Evolutionary conservation across 2,329 filamentous ascomycete genomes (phyloP).

Genomic region (Rutstroemia sp.): DNA sequence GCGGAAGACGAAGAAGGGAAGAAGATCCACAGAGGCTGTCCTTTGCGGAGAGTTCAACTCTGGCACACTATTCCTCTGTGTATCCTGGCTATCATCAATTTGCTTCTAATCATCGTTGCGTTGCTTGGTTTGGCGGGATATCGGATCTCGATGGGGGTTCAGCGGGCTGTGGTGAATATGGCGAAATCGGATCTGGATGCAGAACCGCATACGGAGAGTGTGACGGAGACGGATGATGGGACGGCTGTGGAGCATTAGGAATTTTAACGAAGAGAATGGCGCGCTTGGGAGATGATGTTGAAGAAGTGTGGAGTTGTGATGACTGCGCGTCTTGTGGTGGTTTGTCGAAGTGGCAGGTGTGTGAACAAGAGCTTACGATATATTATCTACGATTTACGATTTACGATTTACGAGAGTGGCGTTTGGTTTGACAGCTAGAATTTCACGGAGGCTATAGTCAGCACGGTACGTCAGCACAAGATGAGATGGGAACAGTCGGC

Average conservation of each 20-base stretch:
- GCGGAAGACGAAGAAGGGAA: slow-evolving; percentile 10
- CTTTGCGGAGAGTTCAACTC: slow-evolving; percentile 22
- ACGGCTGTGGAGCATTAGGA: not conserved
- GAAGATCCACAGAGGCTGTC: slow-evolving; percentile 14
- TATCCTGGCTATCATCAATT: slow-evolving; percentile 23
- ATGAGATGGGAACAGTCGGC: not conserved
- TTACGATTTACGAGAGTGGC: not conserved
- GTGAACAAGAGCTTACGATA: not conserved
- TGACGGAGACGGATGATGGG: slow-evolving; percentile 7
- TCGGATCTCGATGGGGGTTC: slow-evolving; percentile 16
- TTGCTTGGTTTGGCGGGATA: slow-evolving; percentile 24
- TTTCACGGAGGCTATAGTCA: not conserved
- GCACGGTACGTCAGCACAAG: not conserved
- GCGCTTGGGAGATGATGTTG: not conserved
- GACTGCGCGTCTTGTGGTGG: not conserved
- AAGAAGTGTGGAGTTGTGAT: not conserved
- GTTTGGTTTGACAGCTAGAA: not conserved
- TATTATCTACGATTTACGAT: too few species aligned
- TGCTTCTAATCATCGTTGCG: slow-evolving; percentile 22
- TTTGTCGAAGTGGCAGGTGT: not conserved
- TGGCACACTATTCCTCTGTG: slow-evolving; percentile 27
- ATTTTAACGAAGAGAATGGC: not conserved
- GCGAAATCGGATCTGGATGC: slow-evolving; percentile 12
- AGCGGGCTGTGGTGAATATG: slow-evolving; percentile 13
- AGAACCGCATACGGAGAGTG: slow-evolving; percentile 10